Evolutionary conservation across 495 filamentous ascomycete genomes (phyloP).

Genomic region (Peziza echinospora): DNA sequence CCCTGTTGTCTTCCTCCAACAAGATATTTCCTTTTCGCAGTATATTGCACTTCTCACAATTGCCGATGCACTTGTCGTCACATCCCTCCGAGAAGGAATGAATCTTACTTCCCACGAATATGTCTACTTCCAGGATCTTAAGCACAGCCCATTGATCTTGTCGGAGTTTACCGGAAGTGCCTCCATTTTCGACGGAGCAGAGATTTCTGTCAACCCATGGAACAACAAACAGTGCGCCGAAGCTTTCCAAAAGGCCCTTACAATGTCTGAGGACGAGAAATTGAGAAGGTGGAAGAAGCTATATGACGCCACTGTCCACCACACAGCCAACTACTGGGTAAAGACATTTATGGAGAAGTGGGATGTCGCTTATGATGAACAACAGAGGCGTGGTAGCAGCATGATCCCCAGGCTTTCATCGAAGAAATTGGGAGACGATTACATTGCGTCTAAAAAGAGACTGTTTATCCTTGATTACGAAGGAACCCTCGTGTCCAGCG

Average conservation of each 20-base stretch:
- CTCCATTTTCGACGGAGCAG: constrained; percentile 52
- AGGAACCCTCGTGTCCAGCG: constrained; percentile 66
- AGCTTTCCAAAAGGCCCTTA: constrained; percentile 58
- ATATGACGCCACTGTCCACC: constrained; percentile 49
- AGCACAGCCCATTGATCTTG: constrained; percentile 68
- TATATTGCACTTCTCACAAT: constrained; percentile 75
- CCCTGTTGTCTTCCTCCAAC: constrained; percentile 81
- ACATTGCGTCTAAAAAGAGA: constrained; percentile 38
- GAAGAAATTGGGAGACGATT: constrained; percentile 36
- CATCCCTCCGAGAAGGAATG: constrained; percentile 85
- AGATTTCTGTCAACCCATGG: constrained; percentile 81
- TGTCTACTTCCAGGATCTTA: constrained; percentile 79
- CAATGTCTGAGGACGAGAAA: constrained; percentile 52
- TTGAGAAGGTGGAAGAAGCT: constrained; percentile 49
- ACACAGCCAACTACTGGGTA: constrained; percentile 70
- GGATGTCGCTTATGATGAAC: constrained; percentile 52
- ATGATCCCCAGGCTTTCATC: constrained; percentile 65
- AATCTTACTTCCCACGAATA: constrained; percentile 85
- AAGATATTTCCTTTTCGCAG: constrained; percentile 75
- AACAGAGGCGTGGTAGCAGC: constrained; percentile 58
- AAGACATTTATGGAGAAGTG: constrained; percentile 45
- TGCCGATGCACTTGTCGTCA: constrained; percentile 79
- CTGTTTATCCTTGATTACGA: constrained; percentile 84
- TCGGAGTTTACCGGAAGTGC: constrained; percentile 87
- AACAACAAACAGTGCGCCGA: constrained; percentile 67